Evolutionary conservation across 83 land plant species (phyloP).

Genomic region (Larix sibirica): DNA sequence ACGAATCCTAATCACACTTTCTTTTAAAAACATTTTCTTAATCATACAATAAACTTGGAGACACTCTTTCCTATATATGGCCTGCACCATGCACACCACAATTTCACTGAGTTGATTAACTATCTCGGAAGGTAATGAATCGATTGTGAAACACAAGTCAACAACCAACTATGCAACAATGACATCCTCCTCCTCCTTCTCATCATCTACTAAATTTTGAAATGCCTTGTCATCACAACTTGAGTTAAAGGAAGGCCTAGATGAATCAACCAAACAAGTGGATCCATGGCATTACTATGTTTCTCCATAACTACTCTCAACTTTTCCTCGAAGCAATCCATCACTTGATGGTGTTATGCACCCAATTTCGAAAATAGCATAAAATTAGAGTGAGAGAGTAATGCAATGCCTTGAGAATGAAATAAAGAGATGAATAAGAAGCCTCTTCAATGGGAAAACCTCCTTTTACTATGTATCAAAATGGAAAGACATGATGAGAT

Average conservation of each 20-base stretch:
- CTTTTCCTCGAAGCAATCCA: conserved; percentile 51
- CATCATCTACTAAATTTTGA: conserved; percentile 15
- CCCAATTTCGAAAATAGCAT: no score
- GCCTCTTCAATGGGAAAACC: no score
- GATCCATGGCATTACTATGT: conserved; percentile 1
- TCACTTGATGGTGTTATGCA: conserved; percentile 31
- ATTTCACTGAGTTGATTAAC: conserved; percentile 31
- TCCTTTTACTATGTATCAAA: no score
- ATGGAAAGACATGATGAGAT: no score
- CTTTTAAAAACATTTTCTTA: conserved; percentile 40
- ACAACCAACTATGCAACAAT: not conserved
- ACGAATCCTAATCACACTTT: conserved; percentile 41
- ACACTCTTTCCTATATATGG: conserved; percentile 60
- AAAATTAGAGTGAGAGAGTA: no score
- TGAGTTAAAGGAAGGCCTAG: no score
- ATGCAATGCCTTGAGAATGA: no score
- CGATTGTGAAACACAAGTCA: conserved; percentile 15
- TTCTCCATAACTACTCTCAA: conserved; percentile 33
- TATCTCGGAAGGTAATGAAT: conserved; percentile 24
- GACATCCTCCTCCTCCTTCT: conserved; percentile 19
- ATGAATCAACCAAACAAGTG: not conserved
- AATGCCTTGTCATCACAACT: not conserved
- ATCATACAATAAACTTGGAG: conserved; percentile 31
- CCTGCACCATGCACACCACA: conserved; percentile 45
- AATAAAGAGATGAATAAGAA: no score